Evolutionary conservation across 441 rosid species (phyloP).

Genomic region (Melastoma candidum): DNA sequence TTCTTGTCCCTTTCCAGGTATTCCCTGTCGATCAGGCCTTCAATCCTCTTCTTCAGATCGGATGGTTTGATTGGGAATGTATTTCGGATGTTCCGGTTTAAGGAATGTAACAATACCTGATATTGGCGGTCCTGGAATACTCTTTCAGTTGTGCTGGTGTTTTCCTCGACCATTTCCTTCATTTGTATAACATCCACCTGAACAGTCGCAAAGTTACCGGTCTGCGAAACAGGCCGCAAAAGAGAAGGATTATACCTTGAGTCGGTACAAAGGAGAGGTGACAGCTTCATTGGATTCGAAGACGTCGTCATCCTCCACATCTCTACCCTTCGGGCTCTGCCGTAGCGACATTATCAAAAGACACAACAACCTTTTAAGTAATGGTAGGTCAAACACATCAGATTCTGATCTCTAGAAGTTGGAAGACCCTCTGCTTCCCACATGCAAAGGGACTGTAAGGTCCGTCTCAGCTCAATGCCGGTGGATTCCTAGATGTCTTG

Average conservation of each 20-base stretch:
- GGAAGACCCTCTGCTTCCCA: constrained; percentile 91
- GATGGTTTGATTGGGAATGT: no score
- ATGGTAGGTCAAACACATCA: constrained; percentile 1
- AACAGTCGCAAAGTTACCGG: constrained; percentile 6
- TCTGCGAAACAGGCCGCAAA: neutral
- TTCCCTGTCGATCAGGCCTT: no score
- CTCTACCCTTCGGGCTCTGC: constrained; percentile 93
- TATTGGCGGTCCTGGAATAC: constrained; percentile 98
- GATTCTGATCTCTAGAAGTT: neutral
- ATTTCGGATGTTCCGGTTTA: neutral
- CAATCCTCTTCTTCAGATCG: no score
- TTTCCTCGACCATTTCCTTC: constrained; percentile 99
- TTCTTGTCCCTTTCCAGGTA: no score
- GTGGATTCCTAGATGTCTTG: constrained; percentile 95
- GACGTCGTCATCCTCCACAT: constrained; percentile 84
- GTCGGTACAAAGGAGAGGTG: constrained; percentile 79
- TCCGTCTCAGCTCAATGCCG: constrained; percentile 89
- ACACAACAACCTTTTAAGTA: neutral
- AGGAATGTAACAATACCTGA: constrained; percentile 41
- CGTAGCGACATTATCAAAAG: constrained; percentile 8
- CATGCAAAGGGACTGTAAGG: constrained; percentile 97
- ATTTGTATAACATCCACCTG: constrained; percentile 98
- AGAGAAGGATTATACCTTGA: constrained; percentile 41
- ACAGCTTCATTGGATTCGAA: constrained; percentile 79
- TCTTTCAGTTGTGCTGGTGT: constrained; percentile 94